Conservation (phyloP, 768 basidiomycete genomes). For the Albatrellus ellisii region DNA sequence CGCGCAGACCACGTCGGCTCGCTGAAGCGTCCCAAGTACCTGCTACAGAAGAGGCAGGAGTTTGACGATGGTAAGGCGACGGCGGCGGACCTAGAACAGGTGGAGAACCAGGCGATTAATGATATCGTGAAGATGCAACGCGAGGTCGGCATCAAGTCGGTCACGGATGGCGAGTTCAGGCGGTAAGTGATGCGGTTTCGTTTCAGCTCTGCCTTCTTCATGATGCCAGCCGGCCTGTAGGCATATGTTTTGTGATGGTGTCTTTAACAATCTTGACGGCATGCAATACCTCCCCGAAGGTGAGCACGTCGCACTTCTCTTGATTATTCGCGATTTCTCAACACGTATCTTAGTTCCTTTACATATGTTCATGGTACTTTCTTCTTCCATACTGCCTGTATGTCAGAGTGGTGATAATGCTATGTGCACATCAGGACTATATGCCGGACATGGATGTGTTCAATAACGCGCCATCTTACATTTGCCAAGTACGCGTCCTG, state of each 20-base stretch:
- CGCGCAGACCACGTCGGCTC: constrained; percentile 50
- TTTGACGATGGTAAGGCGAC: constrained; percentile 30
- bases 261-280: constrained; percentile 53
- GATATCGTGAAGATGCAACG: constrained; percentile 41
- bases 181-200: constrained; percentile 14
- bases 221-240: constrained; percentile 19
- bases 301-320: too few species aligned
- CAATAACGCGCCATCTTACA: constrained; percentile 21
- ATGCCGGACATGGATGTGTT: constrained; percentile 23
- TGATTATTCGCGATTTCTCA: too few species aligned
- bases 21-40: constrained; percentile 37
- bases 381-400: not conserved
- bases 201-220: not conserved
- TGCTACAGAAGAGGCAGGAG: constrained; percentile 33
- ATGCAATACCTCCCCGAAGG: too few species aligned
- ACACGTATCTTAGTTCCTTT: not conserved
- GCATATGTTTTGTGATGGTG: constrained; percentile 47
- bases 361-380: not conserved
- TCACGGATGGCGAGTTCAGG: constrained; percentile 47
- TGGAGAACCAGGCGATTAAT: constrained; percentile 41
- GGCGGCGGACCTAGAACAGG: constrained; percentile 28
- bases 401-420: not conserved
- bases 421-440: constrained; percentile 17
- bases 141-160: constrained; percentile 40
- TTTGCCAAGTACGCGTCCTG: constrained; percentile 14